Conservation (phyloP, 257 asterid species). For the Agastache rugosa region DNA sequence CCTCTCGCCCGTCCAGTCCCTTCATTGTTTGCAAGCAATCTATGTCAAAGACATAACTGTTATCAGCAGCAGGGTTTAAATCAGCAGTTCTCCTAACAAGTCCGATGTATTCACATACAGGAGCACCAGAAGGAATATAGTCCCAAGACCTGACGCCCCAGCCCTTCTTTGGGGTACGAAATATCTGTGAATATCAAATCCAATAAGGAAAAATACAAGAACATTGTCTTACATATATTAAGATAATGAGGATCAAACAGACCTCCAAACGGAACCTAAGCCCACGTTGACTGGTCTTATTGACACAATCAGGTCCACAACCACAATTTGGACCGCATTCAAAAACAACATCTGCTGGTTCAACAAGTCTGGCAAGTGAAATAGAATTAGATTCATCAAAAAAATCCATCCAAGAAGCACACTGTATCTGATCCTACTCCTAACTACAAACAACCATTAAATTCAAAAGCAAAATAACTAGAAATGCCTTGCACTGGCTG, state of each 20-base stretch:
- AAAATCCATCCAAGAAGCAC: not conserved
- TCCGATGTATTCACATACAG: constrained; percentile 86
- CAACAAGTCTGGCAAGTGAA: constrained; percentile 50
- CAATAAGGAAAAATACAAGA: not conserved
- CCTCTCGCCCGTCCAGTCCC: constrained; percentile 94
- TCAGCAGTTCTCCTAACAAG: constrained; percentile 60
- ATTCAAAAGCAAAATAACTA: not conserved
- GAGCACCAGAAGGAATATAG: constrained; percentile 81
- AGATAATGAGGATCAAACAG: constrained; percentile 13
- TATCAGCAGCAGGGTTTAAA: constrained; percentile 60
- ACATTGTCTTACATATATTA: not conserved
- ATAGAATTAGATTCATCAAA: constrained; percentile 10
- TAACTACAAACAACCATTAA: not conserved
- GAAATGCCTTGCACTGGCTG: not conserved
- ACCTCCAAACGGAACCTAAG: constrained; percentile 74
- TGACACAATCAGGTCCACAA: constrained; percentile 77
- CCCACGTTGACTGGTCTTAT: constrained; percentile 66
- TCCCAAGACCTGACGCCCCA: constrained; percentile 98
- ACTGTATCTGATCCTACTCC: not conserved
- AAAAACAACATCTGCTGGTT: constrained; percentile 83
- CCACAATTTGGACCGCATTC: constrained; percentile 87
- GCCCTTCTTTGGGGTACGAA: constrained; percentile 82
- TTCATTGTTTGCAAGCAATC: constrained; percentile 92
- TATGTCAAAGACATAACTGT: constrained; percentile 75
- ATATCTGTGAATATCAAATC: constrained; percentile 54